Evolutionary conservation across 1,284 basidiomycete genomes (phyloP).

Genomic region (Sphagnurus paluster): DNA sequence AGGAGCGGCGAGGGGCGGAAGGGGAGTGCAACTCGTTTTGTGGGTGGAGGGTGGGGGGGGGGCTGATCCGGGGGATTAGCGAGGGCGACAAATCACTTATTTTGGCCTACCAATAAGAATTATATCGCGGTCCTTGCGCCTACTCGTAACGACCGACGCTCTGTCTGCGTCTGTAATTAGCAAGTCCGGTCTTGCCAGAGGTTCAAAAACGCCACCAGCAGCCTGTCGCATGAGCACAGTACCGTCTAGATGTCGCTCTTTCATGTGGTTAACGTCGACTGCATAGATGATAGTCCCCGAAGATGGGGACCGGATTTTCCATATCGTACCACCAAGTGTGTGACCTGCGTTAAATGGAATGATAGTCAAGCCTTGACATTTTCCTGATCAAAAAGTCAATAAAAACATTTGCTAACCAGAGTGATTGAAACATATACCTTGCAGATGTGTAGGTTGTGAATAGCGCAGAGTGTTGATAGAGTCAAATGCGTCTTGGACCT

Average conservation of each 20-base stretch:
- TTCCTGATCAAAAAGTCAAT: slow-evolving; percentile 48
- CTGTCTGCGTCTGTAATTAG: slow-evolving; percentile 94
- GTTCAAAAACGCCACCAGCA: slow-evolving; percentile 82
- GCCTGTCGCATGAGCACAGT: slow-evolving; percentile 80
- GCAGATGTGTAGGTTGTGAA: slow-evolving; percentile 93
- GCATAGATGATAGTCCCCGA: slow-evolving; percentile 96
- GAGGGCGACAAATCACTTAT: no score
- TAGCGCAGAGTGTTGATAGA: slow-evolving; percentile 91
- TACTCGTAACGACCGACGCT: slow-evolving; percentile 78
- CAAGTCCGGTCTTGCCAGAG: slow-evolving; percentile 85
- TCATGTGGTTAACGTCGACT: slow-evolving; percentile 95
- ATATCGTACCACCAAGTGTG: slow-evolving; percentile 95
- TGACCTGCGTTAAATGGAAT: slow-evolving; percentile 97
- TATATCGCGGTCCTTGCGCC: slow-evolving; percentile 89
- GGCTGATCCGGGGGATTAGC: no score
- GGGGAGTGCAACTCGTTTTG: no score
- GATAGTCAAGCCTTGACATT: slow-evolving; percentile 89
- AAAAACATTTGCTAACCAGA: not conserved
- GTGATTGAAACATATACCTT: slow-evolving; percentile 57
- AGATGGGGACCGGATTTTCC: slow-evolving; percentile 97
- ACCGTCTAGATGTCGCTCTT: slow-evolving; percentile 94
- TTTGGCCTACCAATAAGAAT: slow-evolving; percentile 74
- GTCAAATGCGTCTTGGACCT: slow-evolving; percentile 96
- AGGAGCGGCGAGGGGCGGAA: no score
- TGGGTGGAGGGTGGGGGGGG: no score